Conservation (phyloP, 2,329 filamentous ascomycete species). For the Diaporthe citrichinensis region DNA sequence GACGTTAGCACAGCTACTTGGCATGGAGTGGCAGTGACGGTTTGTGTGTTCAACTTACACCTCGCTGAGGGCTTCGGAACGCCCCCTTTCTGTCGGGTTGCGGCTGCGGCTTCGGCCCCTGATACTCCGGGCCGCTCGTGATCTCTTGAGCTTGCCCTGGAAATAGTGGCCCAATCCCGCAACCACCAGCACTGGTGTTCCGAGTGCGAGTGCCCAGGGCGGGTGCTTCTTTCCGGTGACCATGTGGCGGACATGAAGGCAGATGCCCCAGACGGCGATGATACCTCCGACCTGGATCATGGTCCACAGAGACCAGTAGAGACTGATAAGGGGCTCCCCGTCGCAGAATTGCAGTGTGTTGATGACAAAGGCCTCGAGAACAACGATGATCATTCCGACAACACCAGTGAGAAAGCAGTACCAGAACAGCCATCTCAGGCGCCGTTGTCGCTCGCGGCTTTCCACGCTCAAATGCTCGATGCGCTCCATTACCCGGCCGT, state of each 20-base stretch:
- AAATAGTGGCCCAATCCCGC: constrained; percentile 67
- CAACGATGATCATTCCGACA: constrained; percentile 59
- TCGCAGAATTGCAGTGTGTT: constrained; percentile 71
- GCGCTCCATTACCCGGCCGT: constrained; percentile 36
- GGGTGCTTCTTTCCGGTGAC: constrained; percentile 66
- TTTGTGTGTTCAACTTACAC: constrained; percentile 26
- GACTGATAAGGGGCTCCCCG: constrained; percentile 70
- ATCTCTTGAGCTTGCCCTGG: constrained; percentile 52
- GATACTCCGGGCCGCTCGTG: constrained; percentile 53
- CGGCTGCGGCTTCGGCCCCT: constrained; percentile 47
- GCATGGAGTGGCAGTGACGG: not conserved
- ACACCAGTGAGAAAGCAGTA: constrained; percentile 61
- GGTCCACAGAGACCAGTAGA: constrained; percentile 74
- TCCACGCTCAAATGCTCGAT: constrained; percentile 31
- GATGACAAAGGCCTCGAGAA: constrained; percentile 69
- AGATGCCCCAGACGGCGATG: constrained; percentile 71
- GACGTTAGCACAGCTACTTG: not conserved
- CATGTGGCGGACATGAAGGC: constrained; percentile 66
- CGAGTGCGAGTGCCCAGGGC: constrained; percentile 72
- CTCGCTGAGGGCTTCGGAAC: constrained; percentile 36
- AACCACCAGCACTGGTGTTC: constrained; percentile 72
- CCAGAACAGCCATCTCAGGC: constrained; percentile 57
- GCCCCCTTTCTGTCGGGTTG: constrained; percentile 28
- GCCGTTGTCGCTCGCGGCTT: constrained; percentile 51
- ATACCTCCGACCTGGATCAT: constrained; percentile 71